Evolutionary conservation across 2,329 filamentous ascomycete species (phyloP), one percentile per base, ranked within the genome.

Genomic region (Trichophyton rubrum): DNA sequence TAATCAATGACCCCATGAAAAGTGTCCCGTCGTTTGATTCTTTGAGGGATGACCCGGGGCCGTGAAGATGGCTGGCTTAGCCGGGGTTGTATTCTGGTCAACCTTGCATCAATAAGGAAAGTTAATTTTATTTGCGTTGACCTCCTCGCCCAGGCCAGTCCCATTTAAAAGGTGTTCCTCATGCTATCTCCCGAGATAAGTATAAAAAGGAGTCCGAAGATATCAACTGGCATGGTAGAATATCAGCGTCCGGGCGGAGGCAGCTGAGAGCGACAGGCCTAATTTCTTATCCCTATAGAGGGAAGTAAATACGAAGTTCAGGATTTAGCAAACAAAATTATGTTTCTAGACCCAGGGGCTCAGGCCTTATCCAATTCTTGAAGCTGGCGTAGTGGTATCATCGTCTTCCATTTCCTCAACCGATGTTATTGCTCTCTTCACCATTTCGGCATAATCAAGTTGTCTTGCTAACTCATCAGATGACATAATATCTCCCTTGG

Each of bases 31-130:
- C 30, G 40, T 45, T 38, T 51, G 20, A 8, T 35, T 59, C 40
- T 59, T 35, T 59, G 40, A 49, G 49, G 41, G 15, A 5, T 45
- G 17, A 22, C 17, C 20, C 40, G 30, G 15, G 57, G n/a, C 57
- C 24, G 43, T 43, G 62, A 60, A 61, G 64, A 17, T 60, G 64
- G 51, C 58, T 53, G 27, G 64, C 64, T 47, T 62, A 67, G 43
- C 63, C 62, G 53, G 58, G 58, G 53, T 63, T 64, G 20, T 64
- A 74, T 53, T 72, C 73, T 58, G 73, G 74, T 61, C 69, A 74
- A 15, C 68, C 71, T 33, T 55, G 51, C 51, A 55, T 55, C 51
- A 55, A 55, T 55, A 38, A 35, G 20, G 51, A 55, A 55, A 55
- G 51, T n/a, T 55, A 55, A 55, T 55, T 55, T 55, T 35, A 35